These are phyloP conservation scores for Cryptosporidium viatorum DNA, from an alignment of 169 alveolate genomes.

Conservation along the genomic window DNA sequence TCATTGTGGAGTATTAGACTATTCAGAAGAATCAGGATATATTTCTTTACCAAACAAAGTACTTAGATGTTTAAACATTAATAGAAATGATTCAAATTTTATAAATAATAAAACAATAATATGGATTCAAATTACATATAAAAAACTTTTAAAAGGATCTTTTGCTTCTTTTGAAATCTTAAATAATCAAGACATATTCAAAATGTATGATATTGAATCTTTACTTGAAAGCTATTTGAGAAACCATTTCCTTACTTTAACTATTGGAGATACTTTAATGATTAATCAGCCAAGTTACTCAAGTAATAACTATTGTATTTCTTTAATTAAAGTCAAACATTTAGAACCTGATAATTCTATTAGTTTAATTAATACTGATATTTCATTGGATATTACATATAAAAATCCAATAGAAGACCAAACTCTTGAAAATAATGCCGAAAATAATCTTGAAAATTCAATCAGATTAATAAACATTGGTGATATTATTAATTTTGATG, in stretches of 20 bases:
- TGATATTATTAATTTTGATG: not conserved
- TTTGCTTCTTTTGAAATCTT: constrained; percentile 49
- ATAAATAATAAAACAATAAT: not conserved
- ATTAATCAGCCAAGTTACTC: constrained; percentile 9
- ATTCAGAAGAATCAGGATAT: constrained; percentile 24
- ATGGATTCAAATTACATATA: constrained; percentile 37
- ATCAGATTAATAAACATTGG: not conserved
- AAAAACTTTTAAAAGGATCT: constrained; percentile 26
- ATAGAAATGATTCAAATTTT: not conserved
- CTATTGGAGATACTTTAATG: constrained; percentile 45
- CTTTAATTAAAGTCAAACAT: constrained; percentile 31
- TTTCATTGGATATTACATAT: constrained; percentile 4
- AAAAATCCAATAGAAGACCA: not conserved
- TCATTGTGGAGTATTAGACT: constrained; percentile 65
- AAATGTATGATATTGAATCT: constrained; percentile 36
- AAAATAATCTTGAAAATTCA: not conserved
- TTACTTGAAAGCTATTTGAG: constrained; percentile 31
- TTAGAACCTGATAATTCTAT: constrained; percentile 50
- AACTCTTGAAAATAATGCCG: not conserved
- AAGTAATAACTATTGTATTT: not conserved
- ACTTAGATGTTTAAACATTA: constrained; percentile 39
- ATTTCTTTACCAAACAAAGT: constrained; percentile 55
- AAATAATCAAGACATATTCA: constrained; percentile 26
- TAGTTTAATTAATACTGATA: constrained; percentile 56
- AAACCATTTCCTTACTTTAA: constrained; percentile 40